phyloP scores from a whole-genome alignment of 805 yeast genomes.

The Hanseniaspora hatyaiensis region DNA sequence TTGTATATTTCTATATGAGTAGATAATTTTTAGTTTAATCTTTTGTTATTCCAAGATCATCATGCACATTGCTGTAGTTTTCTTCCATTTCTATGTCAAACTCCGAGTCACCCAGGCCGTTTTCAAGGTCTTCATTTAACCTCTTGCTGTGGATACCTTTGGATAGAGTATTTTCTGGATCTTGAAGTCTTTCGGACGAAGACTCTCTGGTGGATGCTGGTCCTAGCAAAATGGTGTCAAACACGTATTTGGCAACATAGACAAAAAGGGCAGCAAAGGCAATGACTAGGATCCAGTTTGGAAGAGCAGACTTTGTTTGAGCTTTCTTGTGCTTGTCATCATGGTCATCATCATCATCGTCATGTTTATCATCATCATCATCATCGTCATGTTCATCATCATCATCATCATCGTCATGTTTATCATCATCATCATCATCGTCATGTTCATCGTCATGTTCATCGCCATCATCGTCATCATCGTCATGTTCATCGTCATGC shows the following conservation, averaged over 20 bases:
- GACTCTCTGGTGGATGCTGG: not conserved
- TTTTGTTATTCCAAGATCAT: conserved; percentile 4
- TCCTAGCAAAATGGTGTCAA: not conserved
- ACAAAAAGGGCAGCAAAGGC: not conserved
- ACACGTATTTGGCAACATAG: not conserved
- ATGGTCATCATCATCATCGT: conserved; percentile 17
- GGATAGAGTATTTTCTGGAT: not conserved
- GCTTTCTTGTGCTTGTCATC: conserved; percentile 17
- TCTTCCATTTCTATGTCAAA: conserved; percentile 18
- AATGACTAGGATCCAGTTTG: conserved; percentile 2
- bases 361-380: conserved; percentile 31
- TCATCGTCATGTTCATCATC: conserved; percentile 43
- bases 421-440: not conserved
- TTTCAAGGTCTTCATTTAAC: conserved; percentile 31
- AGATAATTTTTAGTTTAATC: too few species aligned
- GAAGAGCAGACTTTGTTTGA: conserved; percentile 15
- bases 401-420: conserved; percentile 22
- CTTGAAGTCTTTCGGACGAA: not conserved
- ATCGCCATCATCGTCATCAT: not conserved
- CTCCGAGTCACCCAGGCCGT: conserved; percentile 17
- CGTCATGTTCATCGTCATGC: too few species aligned
- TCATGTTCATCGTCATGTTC: not conserved
- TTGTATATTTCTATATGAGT: too few species aligned
- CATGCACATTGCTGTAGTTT: not conserved
- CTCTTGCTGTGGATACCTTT: not conserved